Percentiles rank a stretch among this genome's conserved stretches.
phyloP scores from a whole-genome alignment of 2,329 filamentous ascomycete genomes.

The Sclerotinia glacialis region DNA sequence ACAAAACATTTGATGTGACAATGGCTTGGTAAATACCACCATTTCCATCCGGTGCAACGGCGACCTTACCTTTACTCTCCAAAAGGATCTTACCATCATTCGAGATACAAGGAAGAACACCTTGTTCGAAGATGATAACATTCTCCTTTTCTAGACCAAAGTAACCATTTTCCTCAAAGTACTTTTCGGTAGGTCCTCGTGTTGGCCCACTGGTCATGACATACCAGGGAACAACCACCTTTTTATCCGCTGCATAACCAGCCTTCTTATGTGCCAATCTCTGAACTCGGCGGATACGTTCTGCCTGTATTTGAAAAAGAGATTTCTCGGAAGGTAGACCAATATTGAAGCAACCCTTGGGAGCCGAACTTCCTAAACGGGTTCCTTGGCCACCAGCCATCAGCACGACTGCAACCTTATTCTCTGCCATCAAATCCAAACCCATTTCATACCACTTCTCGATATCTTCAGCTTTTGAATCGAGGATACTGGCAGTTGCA shows the following conservation, averaged over 20 bases:
- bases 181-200: conserved; percentile 83
- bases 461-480: conserved; percentile 76
- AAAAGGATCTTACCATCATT: conserved; percentile 97
- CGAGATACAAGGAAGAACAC: conserved; percentile 92
- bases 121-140: conserved; percentile 92
- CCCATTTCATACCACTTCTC: conserved; percentile 78
- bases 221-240: conserved; percentile 86
- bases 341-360: conserved; percentile 98
- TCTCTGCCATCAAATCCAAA: conserved; percentile 62
- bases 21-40: conserved; percentile 95
- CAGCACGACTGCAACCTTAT: conserved; percentile 79
- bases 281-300: conserved; percentile 86
- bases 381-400: conserved; percentile 98
- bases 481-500: conserved; percentile 85
- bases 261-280: conserved; percentile 71
- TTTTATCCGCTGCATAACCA: conserved; percentile 52
- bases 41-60: conserved; percentile 95
- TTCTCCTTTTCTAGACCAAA: conserved; percentile 87
- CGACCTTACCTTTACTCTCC: conserved; percentile 84
- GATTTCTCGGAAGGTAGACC: conserved; percentile 90
- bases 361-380: conserved; percentile 86
- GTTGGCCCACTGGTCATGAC: conserved; percentile 99
- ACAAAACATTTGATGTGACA: conserved; percentile 72
- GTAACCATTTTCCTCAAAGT: conserved; percentile 85
- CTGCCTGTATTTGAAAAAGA: conserved; percentile 95